phyloP scores from a whole-genome alignment of 2,329 filamentous ascomycete species.

The Colletotrichum cereale region DNA sequence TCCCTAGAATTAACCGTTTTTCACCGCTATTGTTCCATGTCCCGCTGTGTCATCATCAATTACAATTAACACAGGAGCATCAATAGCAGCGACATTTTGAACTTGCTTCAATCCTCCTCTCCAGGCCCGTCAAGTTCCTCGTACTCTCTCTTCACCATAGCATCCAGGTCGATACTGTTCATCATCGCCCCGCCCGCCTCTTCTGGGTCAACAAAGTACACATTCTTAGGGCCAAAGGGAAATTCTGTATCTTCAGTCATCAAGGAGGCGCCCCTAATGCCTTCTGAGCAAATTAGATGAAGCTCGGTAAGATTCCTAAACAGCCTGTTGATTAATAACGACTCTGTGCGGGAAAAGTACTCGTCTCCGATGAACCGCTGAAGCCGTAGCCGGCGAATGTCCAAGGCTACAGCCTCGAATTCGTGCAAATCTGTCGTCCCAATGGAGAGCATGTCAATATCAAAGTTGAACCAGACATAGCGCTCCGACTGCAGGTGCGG shows the following conservation, averaged over 20 bases:
- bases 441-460: slow-evolving; percentile 8
- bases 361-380: not conserved
- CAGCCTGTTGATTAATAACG: not conserved
- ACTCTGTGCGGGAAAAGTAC: not conserved
- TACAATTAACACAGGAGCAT: not conserved
- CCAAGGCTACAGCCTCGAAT: not conserved
- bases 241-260: not conserved
- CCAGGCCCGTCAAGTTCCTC: not conserved
- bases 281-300: not conserved
- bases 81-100: not conserved
- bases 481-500: not conserved
- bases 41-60: not conserved
- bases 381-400: not conserved
- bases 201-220: slow-evolving; percentile 14
- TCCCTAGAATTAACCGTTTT: too few relatives aligned
- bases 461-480: slow-evolving; percentile 29
- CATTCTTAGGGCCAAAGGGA: slow-evolving; percentile 9
- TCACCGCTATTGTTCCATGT: too few relatives aligned
- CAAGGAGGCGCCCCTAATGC: not conserved
- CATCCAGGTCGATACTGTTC: slow-evolving; percentile 12
- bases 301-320: not conserved
- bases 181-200: slow-evolving; percentile 8
- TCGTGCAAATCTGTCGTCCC: not conserved
- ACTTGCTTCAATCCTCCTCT: not conserved
- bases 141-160: not conserved